phyloP scores from a whole-genome alignment of 169 alveolate genomes.

The Eimeria acervulina region DNA sequence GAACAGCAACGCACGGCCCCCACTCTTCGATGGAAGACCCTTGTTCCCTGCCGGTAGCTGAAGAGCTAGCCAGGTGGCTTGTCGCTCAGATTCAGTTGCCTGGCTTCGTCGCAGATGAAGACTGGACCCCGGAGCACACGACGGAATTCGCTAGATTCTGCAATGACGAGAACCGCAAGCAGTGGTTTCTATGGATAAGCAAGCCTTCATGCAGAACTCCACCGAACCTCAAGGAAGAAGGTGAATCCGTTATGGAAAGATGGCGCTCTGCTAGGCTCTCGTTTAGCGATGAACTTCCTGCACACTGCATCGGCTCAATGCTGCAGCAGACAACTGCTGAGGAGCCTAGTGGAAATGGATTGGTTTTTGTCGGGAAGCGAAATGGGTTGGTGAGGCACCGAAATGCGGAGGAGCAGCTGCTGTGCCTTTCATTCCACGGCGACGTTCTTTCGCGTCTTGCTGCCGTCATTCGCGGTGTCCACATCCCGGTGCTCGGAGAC shows the following conservation, averaged over 20 bases:
- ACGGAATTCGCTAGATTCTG: constrained; percentile 45
- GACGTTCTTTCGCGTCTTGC: constrained; percentile 38
- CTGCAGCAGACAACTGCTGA: neutral
- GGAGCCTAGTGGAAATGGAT: neutral
- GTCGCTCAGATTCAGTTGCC: constrained; percentile 71
- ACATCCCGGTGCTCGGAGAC: constrained; percentile 38
- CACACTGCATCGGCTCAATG: constrained; percentile 10
- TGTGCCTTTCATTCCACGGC: constrained; percentile 56
- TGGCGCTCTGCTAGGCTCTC: constrained; percentile 16
- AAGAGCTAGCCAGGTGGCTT: constrained; percentile 33
- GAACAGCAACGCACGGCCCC: neutral
- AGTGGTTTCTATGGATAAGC: constrained; percentile 67
- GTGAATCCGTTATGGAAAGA: neutral
- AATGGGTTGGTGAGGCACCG: neutral
- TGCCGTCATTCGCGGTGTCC: constrained; percentile 63
- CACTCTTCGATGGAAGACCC: neutral
- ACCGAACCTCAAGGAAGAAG: neutral
- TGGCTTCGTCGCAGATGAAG: constrained; percentile 76
- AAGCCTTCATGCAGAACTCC: neutral
- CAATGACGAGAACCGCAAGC: constrained; percentile 29
- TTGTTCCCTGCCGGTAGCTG: neutral
- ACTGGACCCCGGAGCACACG: constrained; percentile 72
- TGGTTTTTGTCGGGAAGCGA: constrained; percentile 43
- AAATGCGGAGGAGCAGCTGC: constrained; percentile 34
- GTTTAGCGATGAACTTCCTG: constrained; percentile 65